phyloP scores from a whole-genome alignment of 2,329 filamentous ascomycete genomes.

The Fusarium gaditjirri region DNA sequence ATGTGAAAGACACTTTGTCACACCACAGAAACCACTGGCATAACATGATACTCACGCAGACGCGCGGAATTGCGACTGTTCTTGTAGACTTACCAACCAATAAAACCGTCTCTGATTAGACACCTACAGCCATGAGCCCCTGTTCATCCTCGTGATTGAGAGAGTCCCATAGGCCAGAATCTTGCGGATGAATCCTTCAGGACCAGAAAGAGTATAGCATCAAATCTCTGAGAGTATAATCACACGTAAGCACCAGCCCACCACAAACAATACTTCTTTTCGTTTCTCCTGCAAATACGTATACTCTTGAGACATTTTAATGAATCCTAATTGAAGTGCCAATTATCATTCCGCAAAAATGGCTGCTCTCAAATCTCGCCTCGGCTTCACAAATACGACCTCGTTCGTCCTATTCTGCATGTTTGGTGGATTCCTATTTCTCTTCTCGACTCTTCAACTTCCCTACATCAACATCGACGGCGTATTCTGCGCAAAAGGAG shows the following conservation, averaged over 20 bases:
- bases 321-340: accelerated
- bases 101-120: background rate
- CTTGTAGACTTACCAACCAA: background rate
- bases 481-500: background rate
- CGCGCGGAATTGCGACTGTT: background rate
- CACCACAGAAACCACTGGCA: background rate
- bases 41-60: background rate
- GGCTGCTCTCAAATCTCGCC: background rate
- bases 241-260: background rate
- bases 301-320: background rate
- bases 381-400: background rate
- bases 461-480: constrained; percentile 10
- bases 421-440: background rate
- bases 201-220: background rate
- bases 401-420: background rate
- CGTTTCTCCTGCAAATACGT: accelerated
- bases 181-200: background rate
- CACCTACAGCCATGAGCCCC: accelerated
- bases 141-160: background rate
- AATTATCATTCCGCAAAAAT: background rate
- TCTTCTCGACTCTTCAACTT: constrained; percentile 14
- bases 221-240: background rate
- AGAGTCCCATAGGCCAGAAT: background rate
- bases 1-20: background rate
- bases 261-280: background rate